Percentiles rank a stretch among this genome's conserved stretches.
These are phyloP conservation scores for Schizophyllum commune DNA, from an alignment of 1,284 basidiomycete species.

Conservation along the genomic window DNA sequence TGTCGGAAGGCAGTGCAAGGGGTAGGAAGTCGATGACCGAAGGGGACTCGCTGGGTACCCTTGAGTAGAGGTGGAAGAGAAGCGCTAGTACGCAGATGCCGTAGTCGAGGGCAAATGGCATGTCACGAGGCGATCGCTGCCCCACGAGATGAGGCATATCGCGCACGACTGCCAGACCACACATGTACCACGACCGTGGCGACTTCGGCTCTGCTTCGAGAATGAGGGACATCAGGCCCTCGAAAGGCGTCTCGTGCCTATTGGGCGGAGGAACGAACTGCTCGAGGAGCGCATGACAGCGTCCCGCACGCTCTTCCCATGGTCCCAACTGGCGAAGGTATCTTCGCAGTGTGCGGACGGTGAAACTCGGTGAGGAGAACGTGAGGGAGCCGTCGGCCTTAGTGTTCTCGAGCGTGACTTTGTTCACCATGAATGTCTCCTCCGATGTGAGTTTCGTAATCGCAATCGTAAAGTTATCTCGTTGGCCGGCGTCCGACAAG, in stretches of 20 bases:
- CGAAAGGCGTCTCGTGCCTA: not conserved
- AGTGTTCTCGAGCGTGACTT: slow-evolving; percentile 15
- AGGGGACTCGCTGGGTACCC: too few species aligned
- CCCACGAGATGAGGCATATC: not conserved
- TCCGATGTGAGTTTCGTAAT: slow-evolving; percentile 16
- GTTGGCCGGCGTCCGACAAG: slow-evolving; percentile 3
- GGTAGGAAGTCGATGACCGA: too few species aligned
- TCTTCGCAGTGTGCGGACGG: slow-evolving; percentile 6
- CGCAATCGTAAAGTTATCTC: slow-evolving; percentile 17
- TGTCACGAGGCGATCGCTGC: not conserved
- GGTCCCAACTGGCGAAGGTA: not conserved
- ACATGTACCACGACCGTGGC: not conserved
- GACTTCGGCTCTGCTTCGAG: not conserved
- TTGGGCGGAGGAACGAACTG: not conserved
- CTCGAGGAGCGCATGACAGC: not conserved
- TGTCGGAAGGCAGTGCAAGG: too few species aligned
- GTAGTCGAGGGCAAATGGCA: not conserved
- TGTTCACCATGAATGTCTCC: slow-evolving; percentile 18
- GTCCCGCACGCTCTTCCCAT: not conserved
- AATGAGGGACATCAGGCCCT: not conserved
- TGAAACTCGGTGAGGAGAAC: slow-evolving; percentile 14
- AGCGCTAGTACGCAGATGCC: not conserved
- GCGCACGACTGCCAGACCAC: not conserved
- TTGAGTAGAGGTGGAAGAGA: not conserved
- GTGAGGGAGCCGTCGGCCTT: slow-evolving; percentile 13